Base-by-base conservation (phyloP, 805 yeast genomes). In the Cyberlindnera saturnus region DNA sequence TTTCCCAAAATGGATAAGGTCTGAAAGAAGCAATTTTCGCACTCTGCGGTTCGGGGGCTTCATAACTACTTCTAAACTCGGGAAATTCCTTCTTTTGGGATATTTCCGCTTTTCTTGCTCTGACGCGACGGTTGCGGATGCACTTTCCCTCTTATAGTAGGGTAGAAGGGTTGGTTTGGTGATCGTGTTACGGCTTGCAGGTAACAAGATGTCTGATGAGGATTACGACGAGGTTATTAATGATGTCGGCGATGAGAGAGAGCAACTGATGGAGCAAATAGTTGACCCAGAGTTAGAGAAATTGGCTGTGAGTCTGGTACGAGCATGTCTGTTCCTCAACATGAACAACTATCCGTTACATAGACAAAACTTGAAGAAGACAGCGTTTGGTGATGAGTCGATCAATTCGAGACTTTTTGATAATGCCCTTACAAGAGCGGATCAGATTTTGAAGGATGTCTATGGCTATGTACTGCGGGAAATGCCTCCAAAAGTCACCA, bases 401-500 rank as follows among this genome's bases (percentile, higher is more conserved):
- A 31, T 44, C 3, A 7, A 34, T 1, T 16, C 38, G 5, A 34
- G 32, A 3, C 26, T 7, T 7, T 42, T 52, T 10, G 43, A 43
- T n/a, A 17, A 6, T 4, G 46, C 42, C 3, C 37, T 50, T n/a
- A 4, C 3, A 3, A 14, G 34, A 3, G 51, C 56, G 1, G 37
- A 41, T 10, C 10, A 30, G 10, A 30, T 36, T 19, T 30, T 52
- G 4, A 5, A 17, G 2, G 48, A 45, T 9, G 41, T 41, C 1
- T 50, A 45, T 33, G 54, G 52, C 9, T 44, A 41, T 31, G 11
- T 35, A 6, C 38, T 51, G 6, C 14, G 31, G 13, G 45, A 31
- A n/a, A 38, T 56, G 5, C 51, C 51, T 1, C 33, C 32, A 8
- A 56, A 51, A 37, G 49, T 45, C 29, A 44, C 37, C 1, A 20